Conservation (phyloP, 805 yeast species). For the Saccharomyces kudriavzevii region DNA sequence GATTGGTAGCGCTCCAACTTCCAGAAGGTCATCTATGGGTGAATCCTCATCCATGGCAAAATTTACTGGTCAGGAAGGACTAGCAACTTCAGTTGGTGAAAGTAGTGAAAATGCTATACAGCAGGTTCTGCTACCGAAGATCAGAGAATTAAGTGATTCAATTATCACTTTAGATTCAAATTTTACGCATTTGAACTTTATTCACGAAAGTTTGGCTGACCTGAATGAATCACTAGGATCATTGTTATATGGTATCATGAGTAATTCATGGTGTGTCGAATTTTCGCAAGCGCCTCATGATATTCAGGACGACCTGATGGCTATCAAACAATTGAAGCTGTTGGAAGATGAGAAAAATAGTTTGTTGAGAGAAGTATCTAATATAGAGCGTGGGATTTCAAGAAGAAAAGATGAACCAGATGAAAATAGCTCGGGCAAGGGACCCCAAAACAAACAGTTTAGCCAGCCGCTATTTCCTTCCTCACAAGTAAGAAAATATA, state of each 20-base stretch:
- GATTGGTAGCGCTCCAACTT: conserved; percentile 32
- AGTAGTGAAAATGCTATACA: conserved; percentile 14
- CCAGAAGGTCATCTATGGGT: conserved; percentile 29
- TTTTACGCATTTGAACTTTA: conserved; percentile 45
- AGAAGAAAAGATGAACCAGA: not conserved
- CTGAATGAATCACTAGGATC: conserved; percentile 77
- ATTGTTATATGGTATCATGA: conserved; percentile 68
- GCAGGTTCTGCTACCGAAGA: conserved; percentile 36
- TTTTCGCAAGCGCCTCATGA: conserved; percentile 35
- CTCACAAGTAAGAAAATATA: conserved; percentile 2
- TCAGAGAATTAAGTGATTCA: conserved; percentile 41
- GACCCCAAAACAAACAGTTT: conserved; percentile 1
- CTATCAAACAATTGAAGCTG: conserved; percentile 12
- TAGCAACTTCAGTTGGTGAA: not conserved
- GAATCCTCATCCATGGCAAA: conserved; percentile 3
- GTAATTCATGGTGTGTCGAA: conserved; percentile 85
- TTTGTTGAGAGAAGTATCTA: conserved; percentile 8
- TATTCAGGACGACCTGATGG: conserved; percentile 19
- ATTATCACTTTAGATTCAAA: conserved; percentile 50
- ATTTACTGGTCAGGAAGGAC: not conserved
- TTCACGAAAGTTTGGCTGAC: conserved; percentile 53
- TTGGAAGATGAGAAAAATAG: conserved; percentile 16
- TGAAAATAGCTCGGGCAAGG: not conserved
- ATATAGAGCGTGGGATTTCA: not conserved
- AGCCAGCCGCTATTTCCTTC: conserved; percentile 10